A percentile compares a stretch with the other conserved stretches of the same genome.
These are phyloP conservation scores for Vigna reflexopilosa DNA, from an alignment of 306 rosid species.

Conservation along the genomic window DNA sequence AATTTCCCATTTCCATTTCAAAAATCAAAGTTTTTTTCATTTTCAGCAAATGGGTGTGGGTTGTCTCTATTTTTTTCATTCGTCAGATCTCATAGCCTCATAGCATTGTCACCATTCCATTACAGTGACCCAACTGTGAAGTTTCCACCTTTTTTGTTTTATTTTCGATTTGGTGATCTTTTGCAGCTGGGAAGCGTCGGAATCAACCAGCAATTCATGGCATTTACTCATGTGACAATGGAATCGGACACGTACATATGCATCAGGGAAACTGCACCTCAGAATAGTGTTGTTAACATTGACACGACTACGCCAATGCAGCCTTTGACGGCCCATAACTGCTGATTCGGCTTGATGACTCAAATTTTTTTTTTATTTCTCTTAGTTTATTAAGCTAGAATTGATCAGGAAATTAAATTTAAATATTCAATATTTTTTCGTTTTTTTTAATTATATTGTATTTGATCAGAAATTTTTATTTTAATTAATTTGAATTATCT, in stretches of 20 bases:
- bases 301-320: slow-evolving; percentile 76
- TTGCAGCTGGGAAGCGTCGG: slow-evolving; percentile 71
- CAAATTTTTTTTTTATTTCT: too few relatives aligned
- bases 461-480: too few relatives aligned
- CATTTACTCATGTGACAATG: slow-evolving; percentile 78
- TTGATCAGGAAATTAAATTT: too few relatives aligned
- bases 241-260: slow-evolving; percentile 82
- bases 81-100: slow-evolving; percentile 37
- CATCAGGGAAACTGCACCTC: slow-evolving; percentile 73
- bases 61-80: neutral
- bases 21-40: slow-evolving; percentile 28
- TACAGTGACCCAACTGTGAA: slow-evolving; percentile 28
- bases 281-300: slow-evolving; percentile 67
- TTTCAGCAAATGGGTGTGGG: slow-evolving; percentile 20
- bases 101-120: slow-evolving; percentile 27
- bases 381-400: too few relatives aligned
- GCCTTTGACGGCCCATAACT: slow-evolving; percentile 74
- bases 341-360: slow-evolving; percentile 58
- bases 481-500: too few relatives aligned
- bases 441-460: too few relatives aligned
- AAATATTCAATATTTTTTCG: too few relatives aligned
- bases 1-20: slow-evolving; percentile 23
- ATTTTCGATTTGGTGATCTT: slow-evolving; percentile 18
- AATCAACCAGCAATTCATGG: slow-evolving; percentile 66
- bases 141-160: slow-evolving; percentile 3